These are phyloP conservation scores for Oryza officinalis DNA, from an alignment of 176 grass and related monocot species.

Conservation along the genomic window DNA sequence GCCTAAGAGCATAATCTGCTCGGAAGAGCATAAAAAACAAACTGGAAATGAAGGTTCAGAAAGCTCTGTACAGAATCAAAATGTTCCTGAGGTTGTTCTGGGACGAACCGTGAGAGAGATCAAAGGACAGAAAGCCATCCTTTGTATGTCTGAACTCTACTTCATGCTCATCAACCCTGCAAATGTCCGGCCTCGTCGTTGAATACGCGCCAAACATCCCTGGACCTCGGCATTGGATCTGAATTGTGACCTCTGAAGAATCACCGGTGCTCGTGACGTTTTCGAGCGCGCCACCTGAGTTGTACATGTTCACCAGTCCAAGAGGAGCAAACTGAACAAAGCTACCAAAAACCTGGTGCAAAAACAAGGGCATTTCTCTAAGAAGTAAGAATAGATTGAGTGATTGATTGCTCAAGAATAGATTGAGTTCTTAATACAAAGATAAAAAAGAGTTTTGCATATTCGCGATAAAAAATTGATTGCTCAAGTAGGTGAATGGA, in stretches of 20 bases:
- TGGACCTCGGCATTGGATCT: slow-evolving; percentile 41
- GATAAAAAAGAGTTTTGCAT: no score
- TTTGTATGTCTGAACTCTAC: slow-evolving; percentile 39
- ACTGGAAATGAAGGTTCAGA: background rate
- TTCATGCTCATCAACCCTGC: slow-evolving; percentile 38
- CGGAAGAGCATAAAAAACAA: background rate
- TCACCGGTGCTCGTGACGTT: background rate
- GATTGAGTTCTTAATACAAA: no score
- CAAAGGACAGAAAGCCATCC: slow-evolving; percentile 37
- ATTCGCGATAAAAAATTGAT: no score
- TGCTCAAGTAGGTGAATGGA: background rate
- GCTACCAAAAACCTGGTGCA: slow-evolving; percentile 22
- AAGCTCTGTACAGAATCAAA: slow-evolving; percentile 32
- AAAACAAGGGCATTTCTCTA: background rate
- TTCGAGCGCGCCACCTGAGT: slow-evolving; percentile 52
- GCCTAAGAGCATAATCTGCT: background rate
- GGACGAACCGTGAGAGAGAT: slow-evolving; percentile 2
- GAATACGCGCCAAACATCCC: slow-evolving; percentile 58
- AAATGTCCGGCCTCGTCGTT: slow-evolving; percentile 20
- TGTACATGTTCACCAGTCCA: slow-evolving; percentile 63
- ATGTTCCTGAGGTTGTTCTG: background rate
- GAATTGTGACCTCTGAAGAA: slow-evolving; percentile 29
- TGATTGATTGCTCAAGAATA: background rate
- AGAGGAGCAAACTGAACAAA: slow-evolving; percentile 41
- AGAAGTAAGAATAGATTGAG: background rate